Conservation (phyloP, 202 grass and related monocot species). For the Setaria italica region DNA sequence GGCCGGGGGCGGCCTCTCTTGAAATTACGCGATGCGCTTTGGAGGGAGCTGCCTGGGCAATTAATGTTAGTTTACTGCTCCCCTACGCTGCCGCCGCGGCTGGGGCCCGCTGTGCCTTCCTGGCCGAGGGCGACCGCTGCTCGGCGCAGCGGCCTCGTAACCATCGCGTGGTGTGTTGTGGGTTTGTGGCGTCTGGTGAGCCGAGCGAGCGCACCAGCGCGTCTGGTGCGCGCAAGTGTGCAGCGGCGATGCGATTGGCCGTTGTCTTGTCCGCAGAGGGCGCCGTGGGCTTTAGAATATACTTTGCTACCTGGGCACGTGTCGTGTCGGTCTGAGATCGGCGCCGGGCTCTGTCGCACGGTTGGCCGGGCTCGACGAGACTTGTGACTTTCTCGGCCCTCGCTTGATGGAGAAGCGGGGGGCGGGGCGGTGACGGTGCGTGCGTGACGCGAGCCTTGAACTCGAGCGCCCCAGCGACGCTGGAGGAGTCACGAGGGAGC, state of each 20-base stretch:
- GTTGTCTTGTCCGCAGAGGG: background rate
- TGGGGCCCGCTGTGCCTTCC: background rate
- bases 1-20: background rate
- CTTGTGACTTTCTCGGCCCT: background rate
- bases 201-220: background rate
- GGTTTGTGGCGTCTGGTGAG: background rate
- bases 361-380: conserved; percentile 13
- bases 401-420: background rate
- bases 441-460: background rate
- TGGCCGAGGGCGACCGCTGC: background rate
- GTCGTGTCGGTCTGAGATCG: conserved; percentile 9
- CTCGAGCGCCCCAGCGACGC: background rate
- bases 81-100: background rate
- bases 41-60: background rate
- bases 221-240: conserved; percentile 29
- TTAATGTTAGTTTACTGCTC: background rate
- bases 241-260: conserved; percentile 25
- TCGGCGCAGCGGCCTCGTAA: conserved; percentile 18
- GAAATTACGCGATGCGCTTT: conserved; percentile 21
- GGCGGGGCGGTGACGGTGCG: background rate
- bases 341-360: background rate
- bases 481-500: background rate
- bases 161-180: conserved; percentile 5
- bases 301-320: background rate
- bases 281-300: conserved; percentile 21